Evolutionary conservation across 208 protist genomes (phyloP), one percentile per base, ranked within the genome.

Genomic region (Wallacemonas sp.): DNA sequence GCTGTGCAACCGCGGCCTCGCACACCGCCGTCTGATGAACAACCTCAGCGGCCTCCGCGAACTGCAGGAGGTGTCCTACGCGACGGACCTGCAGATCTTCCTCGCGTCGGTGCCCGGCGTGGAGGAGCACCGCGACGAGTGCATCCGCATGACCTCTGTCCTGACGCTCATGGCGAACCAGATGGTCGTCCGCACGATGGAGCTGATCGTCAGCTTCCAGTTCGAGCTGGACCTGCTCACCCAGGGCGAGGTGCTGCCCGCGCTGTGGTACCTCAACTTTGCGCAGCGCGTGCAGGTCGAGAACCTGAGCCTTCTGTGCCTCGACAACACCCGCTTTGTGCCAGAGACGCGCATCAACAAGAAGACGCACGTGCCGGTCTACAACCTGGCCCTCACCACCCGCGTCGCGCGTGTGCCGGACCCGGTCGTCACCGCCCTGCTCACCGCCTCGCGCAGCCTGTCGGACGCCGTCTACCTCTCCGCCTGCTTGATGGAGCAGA

Each of bases 1-100:
- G 88, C 76, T 95, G 41, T 95, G 88, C 81, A 95, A 88, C 65
- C 88, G 88, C 57, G 88, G 88, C 19, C 72, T 92, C 24, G 79
- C 86, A 3, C 88, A 95, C 69, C 83, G 81, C 48, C 83, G 84
- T 27, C 69, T 95, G 44, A 88, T 92, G 78, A 92, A 92, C 62
- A 30, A 57, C 36, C 72, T 95, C 64, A 57, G 67, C 0, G 78
- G 83, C 47, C 64, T 92, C 41, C 72, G 72, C 34, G 61, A 69
- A 43, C 74, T 95, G 26, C 84, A 92, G 76, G 81, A 92, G 69
- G 38, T 82, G 56, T 84, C 83, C 4, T 92, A 91, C 80, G 67
- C 67, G 21, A 80, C 79, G 1, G 88, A 95, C 72, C 78, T 79
- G 29, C 72, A 65, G 68, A 65, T 95, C 48, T 95, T 95, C 66